phyloP scores from a whole-genome alignment of 352 stramenopile species.

The Phytophthora podocarpi region DNA sequence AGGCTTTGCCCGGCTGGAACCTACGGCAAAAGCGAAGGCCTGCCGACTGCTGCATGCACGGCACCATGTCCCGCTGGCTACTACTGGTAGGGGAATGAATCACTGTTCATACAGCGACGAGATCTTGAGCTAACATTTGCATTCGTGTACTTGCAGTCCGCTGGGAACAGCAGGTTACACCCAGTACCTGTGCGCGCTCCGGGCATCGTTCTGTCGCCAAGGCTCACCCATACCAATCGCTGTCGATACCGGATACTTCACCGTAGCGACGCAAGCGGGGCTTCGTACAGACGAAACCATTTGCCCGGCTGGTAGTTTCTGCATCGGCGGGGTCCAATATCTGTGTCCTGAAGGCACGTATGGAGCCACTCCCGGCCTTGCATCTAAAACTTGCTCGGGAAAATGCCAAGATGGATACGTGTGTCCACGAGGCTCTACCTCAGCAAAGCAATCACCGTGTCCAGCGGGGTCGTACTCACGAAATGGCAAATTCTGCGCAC shows the following conservation, averaged over 20 bases:
- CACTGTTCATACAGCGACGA: background rate
- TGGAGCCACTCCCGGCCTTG: conserved; percentile 48
- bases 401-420: conserved; percentile 62
- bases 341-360: conserved; percentile 62
- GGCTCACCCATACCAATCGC: conserved; percentile 42
- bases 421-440: conserved; percentile 51
- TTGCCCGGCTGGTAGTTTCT: conserved; percentile 69
- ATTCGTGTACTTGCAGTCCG: conserved; percentile 32
- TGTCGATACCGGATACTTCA: conserved; percentile 58
- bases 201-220: conserved; percentile 50
- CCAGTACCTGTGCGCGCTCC: conserved; percentile 40
- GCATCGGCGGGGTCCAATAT: conserved; percentile 51
- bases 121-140: background rate
- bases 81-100: conserved; percentile 50
- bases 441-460: conserved; percentile 51
- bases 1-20: conserved; percentile 50
- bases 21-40: conserved; percentile 43
- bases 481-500: conserved; percentile 56
- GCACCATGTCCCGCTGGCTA: conserved; percentile 66
- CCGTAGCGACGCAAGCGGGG: conserved; percentile 33
- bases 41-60: conserved; percentile 53
- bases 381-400: conserved; percentile 48
- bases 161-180: conserved; percentile 47
- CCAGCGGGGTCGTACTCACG: conserved; percentile 58
- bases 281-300: conserved; percentile 54